Percentiles rank a stretch among this genome's conserved stretches.
These are phyloP conservation scores for Tricholoma flavovirens DNA, from an alignment of 768 basidiomycete species.

Conservation along the genomic window DNA sequence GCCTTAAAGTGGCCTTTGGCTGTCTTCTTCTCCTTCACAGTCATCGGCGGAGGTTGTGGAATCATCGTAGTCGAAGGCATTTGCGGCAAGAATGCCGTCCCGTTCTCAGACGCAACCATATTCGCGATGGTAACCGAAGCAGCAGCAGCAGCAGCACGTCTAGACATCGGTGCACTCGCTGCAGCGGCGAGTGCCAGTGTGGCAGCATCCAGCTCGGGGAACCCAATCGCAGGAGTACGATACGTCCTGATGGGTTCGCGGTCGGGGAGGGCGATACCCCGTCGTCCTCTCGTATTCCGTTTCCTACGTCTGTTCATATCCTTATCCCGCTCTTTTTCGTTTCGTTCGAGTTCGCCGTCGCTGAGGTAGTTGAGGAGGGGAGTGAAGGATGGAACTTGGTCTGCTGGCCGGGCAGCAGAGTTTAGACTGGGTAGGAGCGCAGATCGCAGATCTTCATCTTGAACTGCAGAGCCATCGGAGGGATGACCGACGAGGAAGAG, in stretches of 20 bases:
- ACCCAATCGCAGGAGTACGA: constrained; percentile 83
- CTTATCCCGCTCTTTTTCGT: constrained; percentile 92
- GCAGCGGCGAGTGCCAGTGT: constrained; percentile 62
- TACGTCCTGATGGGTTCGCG: constrained; percentile 89
- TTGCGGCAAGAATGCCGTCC: constrained; percentile 51
- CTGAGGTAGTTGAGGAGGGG: constrained; percentile 87
- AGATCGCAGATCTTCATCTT: constrained; percentile 87
- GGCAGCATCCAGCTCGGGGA: constrained; percentile 72
- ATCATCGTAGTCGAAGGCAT: constrained; percentile 29
- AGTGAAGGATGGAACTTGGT: constrained; percentile 76
- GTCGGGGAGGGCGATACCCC: constrained; percentile 84
- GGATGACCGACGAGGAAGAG: constrained; percentile 87
- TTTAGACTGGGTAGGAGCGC: constrained; percentile 83
- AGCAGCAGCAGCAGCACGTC: constrained; percentile 83
- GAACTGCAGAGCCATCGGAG: constrained; percentile 68
- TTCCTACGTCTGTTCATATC: constrained; percentile 83
- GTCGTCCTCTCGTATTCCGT: constrained; percentile 74
- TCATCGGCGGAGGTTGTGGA: constrained; percentile 16
- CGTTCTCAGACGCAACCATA: constrained; percentile 91
- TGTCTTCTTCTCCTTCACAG: constrained; percentile 13
- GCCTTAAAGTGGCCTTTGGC: constrained; percentile 68
- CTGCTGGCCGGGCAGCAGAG: constrained; percentile 64
- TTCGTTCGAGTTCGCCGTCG: constrained; percentile 83
- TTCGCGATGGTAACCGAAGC: constrained; percentile 83
- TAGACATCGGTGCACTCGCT: constrained; percentile 60